These are phyloP conservation scores for Hura crepitans DNA, from an alignment of 441 rosid genomes.

Conservation along the genomic window DNA sequence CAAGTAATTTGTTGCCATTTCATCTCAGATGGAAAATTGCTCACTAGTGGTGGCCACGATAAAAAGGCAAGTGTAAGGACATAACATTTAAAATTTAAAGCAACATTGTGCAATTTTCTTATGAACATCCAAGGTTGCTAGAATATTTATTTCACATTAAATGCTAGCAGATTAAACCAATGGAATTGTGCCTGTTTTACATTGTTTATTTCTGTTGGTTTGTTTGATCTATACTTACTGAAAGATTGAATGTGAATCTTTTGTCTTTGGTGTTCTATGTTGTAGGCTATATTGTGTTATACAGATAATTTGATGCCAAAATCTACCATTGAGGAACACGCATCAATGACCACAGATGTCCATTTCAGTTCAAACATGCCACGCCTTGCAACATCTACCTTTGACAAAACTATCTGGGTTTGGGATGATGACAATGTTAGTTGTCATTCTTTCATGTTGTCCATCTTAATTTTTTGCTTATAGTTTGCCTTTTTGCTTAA, in stretches of 20 bases:
- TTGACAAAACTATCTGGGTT: conserved; percentile 83
- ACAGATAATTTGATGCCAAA: conserved; percentile 58
- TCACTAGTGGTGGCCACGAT: conserved; percentile 86
- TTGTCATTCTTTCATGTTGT: conserved; percentile 12
- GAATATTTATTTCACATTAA: background rate
- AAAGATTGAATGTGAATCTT: background rate
- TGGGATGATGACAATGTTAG: conserved; percentile 91
- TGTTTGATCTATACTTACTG: background rate
- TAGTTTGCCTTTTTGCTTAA: background rate
- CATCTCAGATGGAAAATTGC: conserved; percentile 83
- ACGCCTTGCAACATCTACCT: conserved; percentile 89
- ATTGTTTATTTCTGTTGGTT: background rate
- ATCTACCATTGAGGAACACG: conserved; percentile 72
- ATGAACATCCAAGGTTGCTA: background rate
- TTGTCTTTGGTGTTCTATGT: conserved; percentile 7
- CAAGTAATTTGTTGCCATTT: conserved; percentile 81
- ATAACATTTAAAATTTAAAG: background rate
- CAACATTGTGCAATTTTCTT: background rate
- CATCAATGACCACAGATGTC: conserved; percentile 64
- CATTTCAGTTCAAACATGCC: conserved; percentile 86
- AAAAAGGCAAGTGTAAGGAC: conserved; percentile 51
- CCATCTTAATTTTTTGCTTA: conserved; percentile 9
- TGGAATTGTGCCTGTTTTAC: background rate
- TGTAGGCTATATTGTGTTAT: conserved; percentile 78
- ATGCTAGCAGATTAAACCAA: background rate